These are phyloP conservation scores for Herpetomonas muscarum DNA, from an alignment of 208 protist genomes.

Conservation along the genomic window DNA sequence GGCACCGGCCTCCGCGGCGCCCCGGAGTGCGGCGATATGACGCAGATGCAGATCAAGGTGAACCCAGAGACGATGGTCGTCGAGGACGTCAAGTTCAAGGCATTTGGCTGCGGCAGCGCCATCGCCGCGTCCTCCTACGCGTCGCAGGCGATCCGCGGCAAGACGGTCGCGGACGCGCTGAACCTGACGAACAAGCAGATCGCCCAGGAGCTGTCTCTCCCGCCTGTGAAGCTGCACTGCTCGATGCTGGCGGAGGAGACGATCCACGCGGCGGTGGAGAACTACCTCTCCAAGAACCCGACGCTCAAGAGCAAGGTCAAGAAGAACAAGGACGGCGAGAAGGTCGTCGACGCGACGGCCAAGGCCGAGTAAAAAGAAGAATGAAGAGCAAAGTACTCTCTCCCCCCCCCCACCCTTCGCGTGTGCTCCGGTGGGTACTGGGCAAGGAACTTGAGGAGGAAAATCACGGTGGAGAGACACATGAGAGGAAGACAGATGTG, in stretches of 20 bases:
- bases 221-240: slow-evolving; percentile 99
- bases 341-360: slow-evolving; percentile 1
- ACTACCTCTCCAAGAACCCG: slow-evolving; percentile 95
- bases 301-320: slow-evolving; percentile 87
- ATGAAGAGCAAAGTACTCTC: slow-evolving; percentile 12
- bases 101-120: slow-evolving; percentile 99
- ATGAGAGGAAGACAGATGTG: not conserved
- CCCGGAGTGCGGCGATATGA: slow-evolving; percentile 99
- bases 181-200: slow-evolving; percentile 99
- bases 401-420: no score
- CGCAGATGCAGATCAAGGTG: slow-evolving; percentile 97
- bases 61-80: slow-evolving; percentile 91
- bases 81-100: slow-evolving; percentile 97
- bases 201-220: slow-evolving; percentile 97
- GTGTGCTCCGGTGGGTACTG: no score
- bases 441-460: no score
- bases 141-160: slow-evolving; percentile 98
- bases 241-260: slow-evolving; percentile 99
- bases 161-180: slow-evolving; percentile 95
- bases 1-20: slow-evolving; percentile 98
- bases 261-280: slow-evolving; percentile 97
- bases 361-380: slow-evolving; percentile 13
- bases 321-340: slow-evolving; percentile 16
- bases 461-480: no score
- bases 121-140: slow-evolving; percentile 97